Evolutionary conservation across 2,329 filamentous ascomycete genomes (phyloP), one percentile per base, ranked within the genome.

Genomic region (Cordyceps fumosorosea): DNA sequence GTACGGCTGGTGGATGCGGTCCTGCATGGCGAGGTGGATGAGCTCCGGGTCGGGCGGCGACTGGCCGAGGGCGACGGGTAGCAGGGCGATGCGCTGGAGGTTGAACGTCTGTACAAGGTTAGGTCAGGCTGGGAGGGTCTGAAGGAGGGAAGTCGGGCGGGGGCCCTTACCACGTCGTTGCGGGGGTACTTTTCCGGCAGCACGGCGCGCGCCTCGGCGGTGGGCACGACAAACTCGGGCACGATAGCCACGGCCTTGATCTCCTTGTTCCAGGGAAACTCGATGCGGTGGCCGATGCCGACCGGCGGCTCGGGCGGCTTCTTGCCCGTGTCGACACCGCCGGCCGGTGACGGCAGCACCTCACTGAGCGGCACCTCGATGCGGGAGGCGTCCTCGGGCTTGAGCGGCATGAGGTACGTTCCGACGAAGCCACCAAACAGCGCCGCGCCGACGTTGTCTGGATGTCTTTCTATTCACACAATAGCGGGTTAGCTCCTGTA

Each of bases 171-270:
- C 72, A 96, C 89, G 74, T 97, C 93, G 61, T 86, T 84, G 65
- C 91, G 84, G 20, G 87, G 83, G 73, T 98, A 99, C 62, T 84
- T 80, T 51, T 85, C 84, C 2, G 95, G 95, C 40, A n/a, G 80
- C 22, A 96, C 93, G 63, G 87, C 86, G 70, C 95, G 86, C 5
- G 95, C 93, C 71, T 91, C 90, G 64, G 93, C 92, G 1, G 95
- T 99, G n/a, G 92, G 86, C 34, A 98, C 93, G 74, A 96, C 90
- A 71, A 98, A 99, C 69, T 96, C 85, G 10, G 95, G 95, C 65
- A 99, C 96, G 69, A 99, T 93, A 67, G 93, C 92, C 66, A 99
- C 89, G 65, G 93, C 93, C 80, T 97, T 98, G 81, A 99, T 96
- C 75, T 96, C 91, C 66, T 88, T 86, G 63, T 91, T 89, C 93